A percentile compares a stretch with the other conserved stretches of the same genome.
Evolutionary conservation across 257 asterid species (phyloP).

Genomic region (Fraxinus americana): DNA sequence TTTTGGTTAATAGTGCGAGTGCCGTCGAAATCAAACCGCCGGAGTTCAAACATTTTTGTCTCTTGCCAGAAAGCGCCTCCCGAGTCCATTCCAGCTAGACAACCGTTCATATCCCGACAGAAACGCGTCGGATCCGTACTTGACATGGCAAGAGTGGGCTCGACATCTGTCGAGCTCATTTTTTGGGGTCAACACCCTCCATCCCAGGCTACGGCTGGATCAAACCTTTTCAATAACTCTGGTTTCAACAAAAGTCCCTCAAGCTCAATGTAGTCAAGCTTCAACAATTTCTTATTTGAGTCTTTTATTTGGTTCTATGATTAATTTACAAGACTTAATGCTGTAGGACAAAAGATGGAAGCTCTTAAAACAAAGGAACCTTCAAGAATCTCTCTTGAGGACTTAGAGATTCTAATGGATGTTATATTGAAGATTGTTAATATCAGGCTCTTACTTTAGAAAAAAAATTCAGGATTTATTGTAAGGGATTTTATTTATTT

Average conservation of each 20-base stretch:
- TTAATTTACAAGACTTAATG: not conserved
- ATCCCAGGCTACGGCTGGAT: slow-evolving; percentile 94
- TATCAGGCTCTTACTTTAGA: too few relatives aligned
- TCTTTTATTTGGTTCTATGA: not conserved
- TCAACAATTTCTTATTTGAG: not conserved
- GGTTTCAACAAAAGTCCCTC: slow-evolving; percentile 76
- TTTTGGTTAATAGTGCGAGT: too few relatives aligned
- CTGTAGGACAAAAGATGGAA: not conserved
- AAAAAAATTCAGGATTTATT: too few relatives aligned
- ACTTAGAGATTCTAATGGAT: not conserved
- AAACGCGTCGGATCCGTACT: too few relatives aligned
- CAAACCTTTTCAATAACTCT: slow-evolving; percentile 81
- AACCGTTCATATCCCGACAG: too few relatives aligned
- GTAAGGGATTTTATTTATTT: too few relatives aligned
- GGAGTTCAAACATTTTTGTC: too few relatives aligned
- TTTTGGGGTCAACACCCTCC: not conserved
- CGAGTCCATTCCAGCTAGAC: too few relatives aligned
- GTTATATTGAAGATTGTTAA: not conserved
- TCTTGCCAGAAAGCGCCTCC: too few relatives aligned
- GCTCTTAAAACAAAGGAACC: not conserved
- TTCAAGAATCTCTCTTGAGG: not conserved
- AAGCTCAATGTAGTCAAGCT: slow-evolving; percentile 60
- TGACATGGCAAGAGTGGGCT: too few relatives aligned
- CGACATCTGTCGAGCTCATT: too few relatives aligned
- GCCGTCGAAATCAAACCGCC: too few relatives aligned